Evolutionary conservation across 2,329 filamentous ascomycete species (phyloP).

Genomic region (Metarhizium robertsii): DNA sequence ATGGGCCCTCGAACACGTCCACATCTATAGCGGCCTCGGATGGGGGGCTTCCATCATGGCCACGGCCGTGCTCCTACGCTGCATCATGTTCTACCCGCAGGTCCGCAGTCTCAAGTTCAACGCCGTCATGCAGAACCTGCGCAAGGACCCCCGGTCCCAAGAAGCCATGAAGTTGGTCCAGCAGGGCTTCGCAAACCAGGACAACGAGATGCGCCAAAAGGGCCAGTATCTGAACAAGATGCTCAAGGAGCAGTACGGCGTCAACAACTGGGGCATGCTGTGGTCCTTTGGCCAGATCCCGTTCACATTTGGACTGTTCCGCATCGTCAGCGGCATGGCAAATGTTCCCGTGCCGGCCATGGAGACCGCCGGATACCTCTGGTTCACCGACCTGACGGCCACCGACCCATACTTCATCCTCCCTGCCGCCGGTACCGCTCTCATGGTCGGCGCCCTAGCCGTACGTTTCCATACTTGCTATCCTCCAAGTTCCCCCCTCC

Average conservation of each 20-base stretch:
- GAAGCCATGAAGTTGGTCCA: conserved; percentile 41
- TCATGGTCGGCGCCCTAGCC: conserved; percentile 49
- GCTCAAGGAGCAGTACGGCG: conserved; percentile 26
- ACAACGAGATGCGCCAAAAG: conserved; percentile 29
- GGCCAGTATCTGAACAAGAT: conserved; percentile 25
- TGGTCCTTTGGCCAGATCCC: conserved; percentile 43
- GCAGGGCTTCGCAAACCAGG: conserved; percentile 29
- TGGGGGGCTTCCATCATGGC: conserved; percentile 73
- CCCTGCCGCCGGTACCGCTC: conserved; percentile 49
- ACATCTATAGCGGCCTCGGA: conserved; percentile 64
- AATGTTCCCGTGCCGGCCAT: conserved; percentile 72
- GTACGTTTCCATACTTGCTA: conserved; percentile 21
- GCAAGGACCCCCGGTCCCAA: conserved; percentile 42
- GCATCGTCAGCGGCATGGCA: conserved; percentile 64
- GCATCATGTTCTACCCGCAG: conserved; percentile 54
- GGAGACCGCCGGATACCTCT: conserved; percentile 59
- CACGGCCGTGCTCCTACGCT: conserved; percentile 56
- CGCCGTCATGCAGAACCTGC: conserved; percentile 52
- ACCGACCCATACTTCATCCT: conserved; percentile 71
- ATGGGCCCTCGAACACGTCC: conserved; percentile 71
- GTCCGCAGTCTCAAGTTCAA: conserved; percentile 23
- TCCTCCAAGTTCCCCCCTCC: neutral
- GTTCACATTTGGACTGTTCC: conserved; percentile 73
- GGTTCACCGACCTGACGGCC: conserved; percentile 70
- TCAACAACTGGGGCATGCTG: conserved; percentile 22